Base-by-base conservation (phyloP, 2,329 filamentous ascomycete species). In the Clonostachys solani region DNA sequence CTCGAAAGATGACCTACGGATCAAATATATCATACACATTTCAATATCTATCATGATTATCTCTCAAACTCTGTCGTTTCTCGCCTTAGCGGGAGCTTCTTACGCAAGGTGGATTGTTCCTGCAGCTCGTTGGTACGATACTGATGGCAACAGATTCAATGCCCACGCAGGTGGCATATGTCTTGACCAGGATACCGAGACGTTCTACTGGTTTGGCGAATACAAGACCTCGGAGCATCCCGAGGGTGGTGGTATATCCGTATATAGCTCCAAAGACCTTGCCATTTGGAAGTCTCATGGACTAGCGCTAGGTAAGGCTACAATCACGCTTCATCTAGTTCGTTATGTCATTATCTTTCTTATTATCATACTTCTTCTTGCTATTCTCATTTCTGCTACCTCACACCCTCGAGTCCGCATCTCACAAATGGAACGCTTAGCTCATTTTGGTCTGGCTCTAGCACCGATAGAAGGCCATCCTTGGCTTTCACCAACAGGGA, bases 141-240 rank as follows among this genome's bases (percentile, higher is more conserved):
- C 77, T 0, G 71, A 80, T 4, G 80, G 80, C 1, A 72, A 77
- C n/a, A 58, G 81, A 12, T 73, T 84, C 46, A 84, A 81, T 45
- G 80, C 80, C 2, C 81, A 85, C 56, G 81, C 81, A 2, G 81
- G 81, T 1, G 74, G 73, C 12, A 66, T 84, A 7, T 72, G 72
- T 0, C 58, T 77, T 1, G 78, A 83, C 38, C 60, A 74, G 37
- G 68, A 71, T 5, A 71, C 70, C 0, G 74, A 74, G n/a, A 77
- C 71, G 49, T 84, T 81, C 58, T 84, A 74, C 62, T 75, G 73
- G 70, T 84, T 83, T 48, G 81, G 81, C 34, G 81, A 84, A 56
- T 77, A 81, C 63, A 84, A 84, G 62, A 63, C 71, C 12, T 60
- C 83, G 52, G 78, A 72, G 0, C 77, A 80, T 50, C 69, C 68